phyloP scores from a whole-genome alignment of 352 stramenopile genomes.

The Aphanomyces stellatus region DNA sequence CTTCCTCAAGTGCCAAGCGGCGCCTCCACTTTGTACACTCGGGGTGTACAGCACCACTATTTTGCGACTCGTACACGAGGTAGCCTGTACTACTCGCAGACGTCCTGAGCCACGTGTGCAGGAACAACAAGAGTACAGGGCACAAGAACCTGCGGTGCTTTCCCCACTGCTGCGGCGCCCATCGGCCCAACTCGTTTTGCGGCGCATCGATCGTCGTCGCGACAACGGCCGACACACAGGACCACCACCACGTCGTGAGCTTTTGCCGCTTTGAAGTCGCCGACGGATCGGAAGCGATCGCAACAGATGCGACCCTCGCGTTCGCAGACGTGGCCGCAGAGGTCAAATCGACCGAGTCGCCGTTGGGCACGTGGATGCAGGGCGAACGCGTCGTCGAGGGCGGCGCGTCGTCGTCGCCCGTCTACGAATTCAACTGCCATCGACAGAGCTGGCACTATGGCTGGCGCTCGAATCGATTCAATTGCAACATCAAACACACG shows the following conservation, averaged over 20 bases:
- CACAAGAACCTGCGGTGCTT: constrained; percentile 69
- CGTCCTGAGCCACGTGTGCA: constrained; percentile 15
- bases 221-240: constrained; percentile 28
- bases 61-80: constrained; percentile 16
- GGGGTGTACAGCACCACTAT: constrained; percentile 6
- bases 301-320: not conserved
- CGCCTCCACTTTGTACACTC: constrained; percentile 15
- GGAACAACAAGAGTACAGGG: constrained; percentile 79
- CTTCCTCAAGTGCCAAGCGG: no score
- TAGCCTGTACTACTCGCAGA: not conserved
- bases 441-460: constrained; percentile 81
- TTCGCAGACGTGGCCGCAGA: constrained; percentile 19
- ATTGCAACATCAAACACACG: constrained; percentile 79
- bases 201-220: constrained; percentile 55
- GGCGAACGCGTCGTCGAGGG: constrained; percentile 1
- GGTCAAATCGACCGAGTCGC: constrained; percentile 66
- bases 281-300: constrained; percentile 22
- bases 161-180: constrained; percentile 68
- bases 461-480: constrained; percentile 77
- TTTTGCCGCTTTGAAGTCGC: constrained; percentile 60
- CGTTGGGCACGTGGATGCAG: constrained; percentile 37
- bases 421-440: constrained; percentile 72
- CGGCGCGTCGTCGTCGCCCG: not conserved
- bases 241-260: constrained; percentile 52
- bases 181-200: constrained; percentile 82